Base-by-base conservation (phyloP, 2,329 filamentous ascomycete genomes). In the Talaromyces sp. region DNA sequence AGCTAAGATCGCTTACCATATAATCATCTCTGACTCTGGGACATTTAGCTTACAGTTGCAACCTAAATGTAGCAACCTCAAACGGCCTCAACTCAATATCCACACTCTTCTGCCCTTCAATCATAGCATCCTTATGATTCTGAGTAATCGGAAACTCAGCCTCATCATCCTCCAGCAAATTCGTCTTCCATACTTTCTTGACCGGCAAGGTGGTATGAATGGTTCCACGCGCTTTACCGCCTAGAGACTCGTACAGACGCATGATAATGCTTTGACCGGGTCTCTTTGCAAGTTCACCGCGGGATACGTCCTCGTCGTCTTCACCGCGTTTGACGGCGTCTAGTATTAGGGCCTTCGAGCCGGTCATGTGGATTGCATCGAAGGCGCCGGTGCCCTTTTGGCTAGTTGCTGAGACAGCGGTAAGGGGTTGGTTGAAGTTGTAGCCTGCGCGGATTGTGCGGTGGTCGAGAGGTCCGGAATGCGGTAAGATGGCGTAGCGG, bases 291-390 rank as follows among this genome's bases (percentile, higher is more conserved):
- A 93, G 77, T 39, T 84, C 84, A 23, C 85, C 84, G 2, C 82
- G 70, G 2, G 77, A 78, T 8, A 82, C 84, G 68, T 92, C 90
- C 70, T 89, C 87, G 67, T 93, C 90, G 69, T 93, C 90, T 72
- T 93, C 90, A n/a, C 91, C 95, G 63, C 95, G 88, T 83, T 99
- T 99, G 75, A 99, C 84, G 0, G 88, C 89, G 73, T 99, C 95
- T 0, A 99, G 81, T 3, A 99, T 81, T 21, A 99, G 80, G 2
- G 89, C 88, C 9, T 82, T 73, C 50, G 83, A 81, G 52, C 88
- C 88, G 1, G 81, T 81, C n/a, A 97, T 77, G 65, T 83, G 84
- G 71, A 97, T 85, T 0, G 89, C 85, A 40, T 80, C 78, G 63
- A 80, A 76, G 2, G 75, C 58, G 12, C 63, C 7, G 65, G 62